phyloP scores from a whole-genome alignment of 2,329 filamentous ascomycete genomes.

The Colletotrichum gigasporum region DNA sequence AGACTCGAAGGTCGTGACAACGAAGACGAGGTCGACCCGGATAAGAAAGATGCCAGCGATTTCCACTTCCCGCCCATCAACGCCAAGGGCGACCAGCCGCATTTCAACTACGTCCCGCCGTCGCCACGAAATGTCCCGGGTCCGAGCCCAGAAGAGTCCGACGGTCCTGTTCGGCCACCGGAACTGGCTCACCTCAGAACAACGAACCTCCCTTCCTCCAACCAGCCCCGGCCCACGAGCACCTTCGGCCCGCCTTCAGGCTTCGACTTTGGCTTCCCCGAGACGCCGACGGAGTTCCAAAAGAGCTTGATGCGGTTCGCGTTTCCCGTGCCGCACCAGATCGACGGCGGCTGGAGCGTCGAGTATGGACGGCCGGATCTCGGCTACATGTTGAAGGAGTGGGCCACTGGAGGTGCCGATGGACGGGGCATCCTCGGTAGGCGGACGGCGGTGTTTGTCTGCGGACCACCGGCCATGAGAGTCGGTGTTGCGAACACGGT shows the following conservation, averaged over 20 bases:
- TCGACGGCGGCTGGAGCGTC: constrained; percentile 85
- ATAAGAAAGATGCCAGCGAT: constrained; percentile 45
- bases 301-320: constrained; percentile 92
- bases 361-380: constrained; percentile 93
- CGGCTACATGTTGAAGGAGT: constrained; percentile 84
- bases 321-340: constrained; percentile 75
- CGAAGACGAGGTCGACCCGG: constrained; percentile 51
- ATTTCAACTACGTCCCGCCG: constrained; percentile 65
- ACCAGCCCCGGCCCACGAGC: constrained; percentile 57
- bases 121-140: constrained; percentile 49
- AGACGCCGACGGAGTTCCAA: constrained; percentile 86
- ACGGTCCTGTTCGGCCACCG: constrained; percentile 52
- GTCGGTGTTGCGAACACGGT: constrained; percentile 89
- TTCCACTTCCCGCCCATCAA: constrained; percentile 69
- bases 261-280: constrained; percentile 85
- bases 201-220: constrained; percentile 45
- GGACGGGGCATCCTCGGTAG: constrained; percentile 78
- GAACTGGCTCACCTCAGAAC: constrained; percentile 68
- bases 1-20: constrained; percentile 59
- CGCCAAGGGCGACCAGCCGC: constrained; percentile 58
- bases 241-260: constrained; percentile 68
- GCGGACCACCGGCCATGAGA: constrained; percentile 87
- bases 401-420: constrained; percentile 76
- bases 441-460: constrained; percentile 90
- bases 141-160: constrained; percentile 31